Evolutionary conservation across 1,139 yeast genomes (phyloP).

Genomic region (Suhomyces bribrorum): DNA sequence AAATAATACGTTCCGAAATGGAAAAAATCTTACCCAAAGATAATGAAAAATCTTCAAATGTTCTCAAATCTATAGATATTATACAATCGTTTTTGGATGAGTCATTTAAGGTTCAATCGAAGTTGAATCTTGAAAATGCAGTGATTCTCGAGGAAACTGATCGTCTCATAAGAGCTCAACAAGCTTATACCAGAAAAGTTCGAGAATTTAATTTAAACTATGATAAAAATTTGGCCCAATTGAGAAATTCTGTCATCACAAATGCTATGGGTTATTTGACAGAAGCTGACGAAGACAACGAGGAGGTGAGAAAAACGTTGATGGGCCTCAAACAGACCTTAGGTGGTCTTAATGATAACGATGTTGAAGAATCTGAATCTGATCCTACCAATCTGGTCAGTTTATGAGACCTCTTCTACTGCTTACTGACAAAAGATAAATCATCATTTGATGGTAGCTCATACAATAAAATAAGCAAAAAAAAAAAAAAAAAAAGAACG

Average conservation of each 20-base stretch:
- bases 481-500: background rate
- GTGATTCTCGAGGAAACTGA: slow-evolving; percentile 12
- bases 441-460: background rate
- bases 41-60: background rate
- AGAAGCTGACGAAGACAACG: slow-evolving; percentile 1
- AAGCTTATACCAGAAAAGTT: slow-evolving; percentile 9
- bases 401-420: too few relatives aligned
- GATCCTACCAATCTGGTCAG: too few relatives aligned
- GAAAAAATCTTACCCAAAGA: slow-evolving; percentile 3
- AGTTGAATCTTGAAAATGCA: slow-evolving; percentile 4
- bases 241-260: slow-evolving; percentile 5
- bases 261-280: slow-evolving; percentile 4
- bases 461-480: background rate
- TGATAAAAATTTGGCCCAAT: slow-evolving; percentile 1
- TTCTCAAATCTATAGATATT: slow-evolving; percentile 6
- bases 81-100: slow-evolving; percentile 6
- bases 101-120: slow-evolving; percentile 3
- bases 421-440: too few relatives aligned
- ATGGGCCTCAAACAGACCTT: background rate
- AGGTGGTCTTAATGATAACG: background rate
- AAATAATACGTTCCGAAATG: slow-evolving; percentile 1
- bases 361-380: too few relatives aligned
- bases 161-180: slow-evolving; percentile 11
- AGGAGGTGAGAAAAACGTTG: background rate
- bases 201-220: slow-evolving; percentile 8